A percentile compares a stretch with the other conserved stretches of the same genome.
phyloP scores from a whole-genome alignment of 2,329 filamentous ascomycete genomes.

The Phyllosticta citribraziliensis region DNA sequence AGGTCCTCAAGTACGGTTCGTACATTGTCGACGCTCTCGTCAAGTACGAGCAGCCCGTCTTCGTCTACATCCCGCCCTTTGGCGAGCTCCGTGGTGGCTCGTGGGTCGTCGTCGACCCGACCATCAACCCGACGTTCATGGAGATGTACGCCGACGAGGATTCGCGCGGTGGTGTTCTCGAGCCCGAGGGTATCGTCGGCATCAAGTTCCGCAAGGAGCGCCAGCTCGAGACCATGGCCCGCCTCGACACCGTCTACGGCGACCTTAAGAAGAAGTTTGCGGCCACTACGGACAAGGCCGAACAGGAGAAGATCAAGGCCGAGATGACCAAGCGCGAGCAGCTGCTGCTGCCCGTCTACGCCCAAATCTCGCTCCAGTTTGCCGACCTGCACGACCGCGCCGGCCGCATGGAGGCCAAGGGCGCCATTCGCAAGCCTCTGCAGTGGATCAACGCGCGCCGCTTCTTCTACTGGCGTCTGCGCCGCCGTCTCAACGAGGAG shows the following conservation, averaged over 20 bases:
- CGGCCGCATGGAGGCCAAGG: slow-evolving; percentile 97
- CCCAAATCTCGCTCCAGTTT: slow-evolving; percentile 92
- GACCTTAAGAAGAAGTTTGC: slow-evolving; percentile 70
- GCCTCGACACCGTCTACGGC: slow-evolving; percentile 75
- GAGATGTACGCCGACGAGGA: slow-evolving; percentile 99
- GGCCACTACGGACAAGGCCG: slow-evolving; percentile 57
- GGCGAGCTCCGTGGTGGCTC: slow-evolving; percentile 97
- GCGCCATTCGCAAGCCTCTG: slow-evolving; percentile 73
- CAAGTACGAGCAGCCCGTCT: slow-evolving; percentile 97
- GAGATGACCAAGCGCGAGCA: slow-evolving; percentile 81
- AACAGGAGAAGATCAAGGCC: slow-evolving; percentile 68
- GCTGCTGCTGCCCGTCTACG: slow-evolving; percentile 82
- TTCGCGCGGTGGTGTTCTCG: slow-evolving; percentile 88
- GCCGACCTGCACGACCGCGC: slow-evolving; percentile 95
- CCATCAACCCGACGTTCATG: slow-evolving; percentile 94
- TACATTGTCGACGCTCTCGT: slow-evolving; percentile 98
- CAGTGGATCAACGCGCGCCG: slow-evolving; percentile 82
- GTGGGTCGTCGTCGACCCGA: slow-evolving; percentile 98
- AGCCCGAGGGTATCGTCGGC: slow-evolving; percentile 94
- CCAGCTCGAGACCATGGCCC: slow-evolving; percentile 95
- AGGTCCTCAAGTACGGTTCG: slow-evolving; percentile 97
- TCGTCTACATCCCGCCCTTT: slow-evolving; percentile 95
- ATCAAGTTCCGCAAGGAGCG: slow-evolving; percentile 98
- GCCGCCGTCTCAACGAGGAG: slow-evolving; percentile 93
- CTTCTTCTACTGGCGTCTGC: slow-evolving; percentile 99